Evolutionary conservation across 345 rosid genomes (phyloP), one percentile per base, ranked within the genome.

Genomic region (Moricandia arvensis): DNA sequence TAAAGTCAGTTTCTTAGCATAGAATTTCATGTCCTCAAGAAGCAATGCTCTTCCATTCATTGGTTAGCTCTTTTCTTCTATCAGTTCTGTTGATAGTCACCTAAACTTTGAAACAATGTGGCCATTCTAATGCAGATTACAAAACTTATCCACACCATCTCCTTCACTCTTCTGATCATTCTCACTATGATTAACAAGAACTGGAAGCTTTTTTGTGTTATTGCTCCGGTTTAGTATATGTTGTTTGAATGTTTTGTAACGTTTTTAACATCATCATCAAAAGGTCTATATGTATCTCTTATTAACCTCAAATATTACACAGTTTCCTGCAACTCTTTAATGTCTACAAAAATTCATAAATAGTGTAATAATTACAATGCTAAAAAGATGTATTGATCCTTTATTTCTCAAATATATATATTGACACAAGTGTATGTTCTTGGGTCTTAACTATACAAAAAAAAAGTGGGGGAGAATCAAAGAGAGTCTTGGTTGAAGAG

Each of bases 401-500:
- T 55, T 55, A 63, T 49, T 69, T 51, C 24, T 8, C 60, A 72
- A 21, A 1, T 17, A 49, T 16, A 49, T 37, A 63, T 43, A 35
- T 38, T 18, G 49, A 69, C 76, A 77, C 73, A 72, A 35, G 21
- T 38, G 73, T 77, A 31, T 55, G 37, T 63, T 62, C 26, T 49
- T 21, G 68, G 58, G 1, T 43, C 3, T 30, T 10, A 59, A 27
- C 81, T 79, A 16, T 73, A 77, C 71, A 66, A 59, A 16, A 59
- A 76, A n/a, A 16, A 49, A 67, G 10, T 7, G 33, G 49, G 34
- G 3, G 49, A 21, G 63, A 63, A 65, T 89, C 85, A 89, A 9
- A 57, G 34, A 47, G 84, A 34, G 13, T 80, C 87, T 13, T 62
- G 80, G 80, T 75, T 83, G 58, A 80, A 93, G 26, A 93, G 85